Conservation (phyloP, 345 rosid genomes). For the Pugionium dolabratum region DNA sequence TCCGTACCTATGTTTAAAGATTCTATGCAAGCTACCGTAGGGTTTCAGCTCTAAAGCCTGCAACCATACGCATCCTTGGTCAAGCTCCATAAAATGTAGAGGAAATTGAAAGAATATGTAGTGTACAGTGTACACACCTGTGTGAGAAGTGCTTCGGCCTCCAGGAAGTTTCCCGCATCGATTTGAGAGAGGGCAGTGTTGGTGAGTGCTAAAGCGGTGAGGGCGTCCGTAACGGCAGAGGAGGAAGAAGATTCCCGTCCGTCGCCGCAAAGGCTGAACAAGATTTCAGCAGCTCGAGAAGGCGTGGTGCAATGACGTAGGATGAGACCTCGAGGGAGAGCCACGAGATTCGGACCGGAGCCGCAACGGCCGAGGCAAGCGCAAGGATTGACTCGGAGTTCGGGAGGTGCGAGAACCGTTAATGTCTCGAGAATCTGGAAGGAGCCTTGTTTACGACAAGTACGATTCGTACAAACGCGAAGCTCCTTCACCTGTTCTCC, state of each 20-base stretch:
- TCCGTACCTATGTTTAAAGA: slow-evolving; percentile 66
- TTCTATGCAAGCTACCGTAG: slow-evolving; percentile 69
- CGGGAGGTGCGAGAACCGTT: slow-evolving; percentile 63
- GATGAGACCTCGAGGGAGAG: slow-evolving; percentile 65
- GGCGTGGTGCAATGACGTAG: slow-evolving; percentile 73
- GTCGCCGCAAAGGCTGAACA: slow-evolving; percentile 39
- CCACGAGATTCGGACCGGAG: slow-evolving; percentile 77
- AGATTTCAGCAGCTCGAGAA: slow-evolving; percentile 60
- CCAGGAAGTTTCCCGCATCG: slow-evolving; percentile 49
- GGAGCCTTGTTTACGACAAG: slow-evolving; percentile 80
- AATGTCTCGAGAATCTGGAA: slow-evolving; percentile 61
- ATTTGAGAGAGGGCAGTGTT: slow-evolving; percentile 60
- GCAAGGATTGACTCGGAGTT: slow-evolving; percentile 56
- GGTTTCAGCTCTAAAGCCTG: slow-evolving; percentile 74
- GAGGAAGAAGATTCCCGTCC: slow-evolving; percentile 42
- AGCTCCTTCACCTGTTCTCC: slow-evolving; percentile 49
- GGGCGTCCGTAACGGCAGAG: slow-evolving; percentile 34
- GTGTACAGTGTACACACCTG: slow-evolving; percentile 45
- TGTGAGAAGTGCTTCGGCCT: slow-evolving; percentile 61
- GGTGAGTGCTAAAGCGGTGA: slow-evolving; percentile 65
- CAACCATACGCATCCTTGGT: slow-evolving; percentile 28
- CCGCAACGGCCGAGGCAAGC: slow-evolving; percentile 89
- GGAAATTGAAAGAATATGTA: background rate
- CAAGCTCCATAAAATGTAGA: slow-evolving; percentile 18
- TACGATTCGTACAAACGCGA: slow-evolving; percentile 85